Base-by-base conservation (phyloP, 2,329 filamentous ascomycete genomes). In the Claviceps sp. region DNA sequence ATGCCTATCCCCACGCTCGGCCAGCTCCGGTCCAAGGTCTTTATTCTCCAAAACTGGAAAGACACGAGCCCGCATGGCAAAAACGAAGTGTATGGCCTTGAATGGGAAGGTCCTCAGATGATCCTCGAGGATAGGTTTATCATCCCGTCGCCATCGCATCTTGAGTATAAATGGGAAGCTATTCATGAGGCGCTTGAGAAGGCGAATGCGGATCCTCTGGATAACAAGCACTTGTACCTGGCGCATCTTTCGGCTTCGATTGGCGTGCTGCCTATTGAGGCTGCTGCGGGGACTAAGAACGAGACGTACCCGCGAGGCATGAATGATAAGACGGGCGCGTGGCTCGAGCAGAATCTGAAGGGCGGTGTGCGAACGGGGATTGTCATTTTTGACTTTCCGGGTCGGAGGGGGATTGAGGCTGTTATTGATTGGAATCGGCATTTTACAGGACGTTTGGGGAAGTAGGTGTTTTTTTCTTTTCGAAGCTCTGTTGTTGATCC, bases 311-410 rank as follows among this genome's bases (percentile, higher is more conserved):
- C 63, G 73, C 4, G 57, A n/a, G 73, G 73, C 30, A 73, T 76
- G 65, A 76, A 76, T 52, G 72, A 75, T 56, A 67, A 69, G 62
- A 74, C 72, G 37, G 72, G 72, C 37, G 61, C 62, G 55, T 75
- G 70, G 68, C 62, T 75, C 40, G 59, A 63, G 37, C 61, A 59
- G 22, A 52, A 58, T 5, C 58, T 56, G 8, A 52, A 57, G 4
- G 61, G 59, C 3, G 61, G 59, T 3, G 62, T 63, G 8, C 62
- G 68, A 24, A 67, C 70, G 1, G 73, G 73, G 11, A 62, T 76
- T 8, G 64, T 76, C 38, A 75, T 76, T 56, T 64, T 72, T 2
- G 73, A 76, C 53, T 76, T 76, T 47, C 72, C 72, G 0, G 73
- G 73, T 2, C 62, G 60, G 55, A 63, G 61, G 47, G 62, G 72